Conservation (phyloP, 768 basidiomycete species). For the Phlebiopsis gigantea region DNA sequence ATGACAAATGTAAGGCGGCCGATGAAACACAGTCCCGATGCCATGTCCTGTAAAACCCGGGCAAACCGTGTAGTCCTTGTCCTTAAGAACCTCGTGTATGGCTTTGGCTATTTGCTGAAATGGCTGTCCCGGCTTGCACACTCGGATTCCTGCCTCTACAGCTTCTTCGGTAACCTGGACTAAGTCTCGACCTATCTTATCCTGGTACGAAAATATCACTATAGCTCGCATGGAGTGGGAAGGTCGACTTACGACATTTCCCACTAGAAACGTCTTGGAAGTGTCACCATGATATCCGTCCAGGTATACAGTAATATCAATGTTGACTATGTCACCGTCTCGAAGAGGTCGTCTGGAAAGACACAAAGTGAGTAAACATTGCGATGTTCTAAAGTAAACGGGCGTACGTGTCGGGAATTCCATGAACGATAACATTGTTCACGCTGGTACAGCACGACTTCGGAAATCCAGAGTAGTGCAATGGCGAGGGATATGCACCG, state of each 20-base stretch:
- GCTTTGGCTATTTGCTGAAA: slow-evolving; percentile 68
- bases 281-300: slow-evolving; percentile 89
- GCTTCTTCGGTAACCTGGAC: slow-evolving; percentile 59
- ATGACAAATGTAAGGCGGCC: slow-evolving; percentile 80
- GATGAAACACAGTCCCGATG: slow-evolving; percentile 78
- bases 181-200: slow-evolving; percentile 62
- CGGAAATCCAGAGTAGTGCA: slow-evolving; percentile 72
- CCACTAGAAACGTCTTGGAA: slow-evolving; percentile 77
- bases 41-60: slow-evolving; percentile 81
- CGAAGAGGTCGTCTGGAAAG: slow-evolving; percentile 66
- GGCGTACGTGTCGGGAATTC: slow-evolving; percentile 84
- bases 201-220: slow-evolving; percentile 38
- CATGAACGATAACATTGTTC: slow-evolving; percentile 84
- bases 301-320: slow-evolving; percentile 84
- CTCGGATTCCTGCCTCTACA: slow-evolving; percentile 61
- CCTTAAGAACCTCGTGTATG: slow-evolving; percentile 48
- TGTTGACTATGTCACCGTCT: slow-evolving; percentile 82
- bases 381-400: background rate
- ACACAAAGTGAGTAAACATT: background rate
- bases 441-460: slow-evolving; percentile 82
- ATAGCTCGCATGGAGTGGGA: background rate
- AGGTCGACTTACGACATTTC: slow-evolving; percentile 54
- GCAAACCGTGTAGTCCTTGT: slow-evolving; percentile 56
- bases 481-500: slow-evolving; percentile 83
- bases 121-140: slow-evolving; percentile 66